Evolutionary conservation across 1,284 basidiomycete genomes (phyloP), one percentile per base, ranked within the genome.

Genomic region (Rhodotorula sp.): DNA sequence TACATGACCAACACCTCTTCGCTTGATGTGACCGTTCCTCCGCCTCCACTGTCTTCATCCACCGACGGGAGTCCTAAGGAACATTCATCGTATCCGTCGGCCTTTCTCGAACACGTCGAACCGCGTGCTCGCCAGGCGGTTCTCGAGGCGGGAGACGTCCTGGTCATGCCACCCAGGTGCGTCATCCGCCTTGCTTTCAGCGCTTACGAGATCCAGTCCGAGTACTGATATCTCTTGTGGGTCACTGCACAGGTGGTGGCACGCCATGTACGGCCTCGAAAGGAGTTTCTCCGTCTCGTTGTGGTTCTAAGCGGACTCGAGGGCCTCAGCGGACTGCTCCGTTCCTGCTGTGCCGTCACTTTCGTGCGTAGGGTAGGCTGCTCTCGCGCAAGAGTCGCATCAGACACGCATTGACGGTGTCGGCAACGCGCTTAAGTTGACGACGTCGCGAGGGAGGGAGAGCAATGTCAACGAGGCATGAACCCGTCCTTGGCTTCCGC

Each of bases 111-210:
- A 22, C 73, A 85, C 2, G 90, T 88, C 36, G 84, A 85, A n/a
- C 87, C 87, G 4, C 67, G 81, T n/a, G 88, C 91, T 8, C 82
- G 85, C 80, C 84, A 84, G 69, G 85, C 85, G 27, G 87, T 87
- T 2, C 83, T 97, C 2, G 81, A 84, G 57, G 87, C 91, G 1
- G 94, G 94, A 0, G 94, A 96, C 80, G 75, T 94, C 68, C 81
- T 97, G 54, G 89, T 91, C 77, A 88, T 96, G 76, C 92, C 93
- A 32, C 89, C 90, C 2, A 88, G 90, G 30, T 96, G 36, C 68
- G 76, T 64, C 7, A 17, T 27, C 52, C 47, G 4, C 54, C 29
- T n/a, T 24, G n/a, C 15, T 27, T 27, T 29, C 2, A 11, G 19
- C 22, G 34, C 32, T 55, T 11, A n/a, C 30, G n/a, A n/a, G n/a